Base-by-base conservation (phyloP, 495 filamentous ascomycete genomes). In the Penicillium paradoxum region DNA sequence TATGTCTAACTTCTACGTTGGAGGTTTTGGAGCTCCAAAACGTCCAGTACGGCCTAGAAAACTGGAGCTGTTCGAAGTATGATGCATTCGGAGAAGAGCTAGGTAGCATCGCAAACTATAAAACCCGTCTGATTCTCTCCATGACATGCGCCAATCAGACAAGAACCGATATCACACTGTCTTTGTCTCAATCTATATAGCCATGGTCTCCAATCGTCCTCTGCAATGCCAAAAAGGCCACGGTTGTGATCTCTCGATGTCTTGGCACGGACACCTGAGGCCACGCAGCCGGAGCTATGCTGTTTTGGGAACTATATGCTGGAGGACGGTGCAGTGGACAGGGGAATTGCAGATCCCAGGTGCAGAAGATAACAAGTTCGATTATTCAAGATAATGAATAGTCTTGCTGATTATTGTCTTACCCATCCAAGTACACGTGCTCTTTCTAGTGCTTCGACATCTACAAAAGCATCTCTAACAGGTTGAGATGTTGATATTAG, bases 61-160 rank as follows among this genome's bases (percentile, higher is more conserved):
- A 49, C 15, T 32, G 34, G 46, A 49, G 33, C 34, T 49, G 4
- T 38, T 27, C 18, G 25, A 39, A 39, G 15, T 36, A 39, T 49
- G 46, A 49, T 49, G 46, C 46, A 30, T 49, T 39, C 46, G 15
- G 34, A 33, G 18, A 40, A 19, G 25, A 45, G 10, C 29, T 32
- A 33, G 4, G 6, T 45, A 33, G 43, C 25, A 40, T 40, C 18
- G 29, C 11, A 10, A 33, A 10, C 29, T 10, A 39, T 39, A 22
- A 14, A 11, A 17, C 27, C n/a, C 3, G 25, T 18, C 25, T 30
- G 18, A 17, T 36, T 17, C 4, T 44, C 9, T 18, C 9, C 13
- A 25, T 29, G 3, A 7, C 2, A 25, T 24, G n/a, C 6, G 24
- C 6, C 3, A 7, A 43, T 19, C 14, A 7, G 2, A 3, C 4